Evolutionary conservation across 2,329 filamentous ascomycete species (phyloP), one percentile per base, ranked within the genome.

Genomic region (Gnomoniopsis smithogilvyi): DNA sequence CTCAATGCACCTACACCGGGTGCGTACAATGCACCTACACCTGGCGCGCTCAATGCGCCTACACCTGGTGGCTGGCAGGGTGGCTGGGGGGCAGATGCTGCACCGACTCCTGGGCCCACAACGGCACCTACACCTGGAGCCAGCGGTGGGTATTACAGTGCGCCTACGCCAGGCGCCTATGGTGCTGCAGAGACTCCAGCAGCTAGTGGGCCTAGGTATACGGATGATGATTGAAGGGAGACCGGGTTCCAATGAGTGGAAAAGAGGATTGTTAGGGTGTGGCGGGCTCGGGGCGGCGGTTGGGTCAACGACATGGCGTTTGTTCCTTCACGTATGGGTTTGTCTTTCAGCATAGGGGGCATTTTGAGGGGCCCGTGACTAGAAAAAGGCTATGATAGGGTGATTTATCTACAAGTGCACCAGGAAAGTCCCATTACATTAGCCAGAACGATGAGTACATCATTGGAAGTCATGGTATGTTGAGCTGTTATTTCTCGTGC

Each of bases 1-100:
- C 72, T 87, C 67, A 85, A 83, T 65, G 90, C 90, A 3, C 89
- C 89, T 0, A 92, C 90, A 0, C 90, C 88, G 0, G 88, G 87
- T 2, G 87, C 84, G 7, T 84, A 83, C 67, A 80, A 82, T n/a
- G 85, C 86, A 3, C 84, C 86, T 1, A 88, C 85, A 0, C 85
- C 86, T 0, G 84, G 79, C 17, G 81, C 80, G 12, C 68, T 80
- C 62, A 83, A 80, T 64, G 89, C 89, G 1, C 89, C 89, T 0
- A 92, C 89, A 0, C 89, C 88, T 2, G 88, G 86, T 7, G 85
- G 80, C 6, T 85, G 85, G 81, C 78, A 82, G 62, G 77, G 80
- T 24, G 80, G 81, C 24, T 85, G 82, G 82, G 81, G 80, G 41
- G 76, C 76, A 0, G 88, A 89, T 58, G 81, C 84, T 7, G 88